A percentile compares a stretch with the other conserved stretches of the same genome.
Evolutionary conservation across 2,329 filamentous ascomycete species (phyloP).

Genomic region (Pseudogymnoascus sp.): DNA sequence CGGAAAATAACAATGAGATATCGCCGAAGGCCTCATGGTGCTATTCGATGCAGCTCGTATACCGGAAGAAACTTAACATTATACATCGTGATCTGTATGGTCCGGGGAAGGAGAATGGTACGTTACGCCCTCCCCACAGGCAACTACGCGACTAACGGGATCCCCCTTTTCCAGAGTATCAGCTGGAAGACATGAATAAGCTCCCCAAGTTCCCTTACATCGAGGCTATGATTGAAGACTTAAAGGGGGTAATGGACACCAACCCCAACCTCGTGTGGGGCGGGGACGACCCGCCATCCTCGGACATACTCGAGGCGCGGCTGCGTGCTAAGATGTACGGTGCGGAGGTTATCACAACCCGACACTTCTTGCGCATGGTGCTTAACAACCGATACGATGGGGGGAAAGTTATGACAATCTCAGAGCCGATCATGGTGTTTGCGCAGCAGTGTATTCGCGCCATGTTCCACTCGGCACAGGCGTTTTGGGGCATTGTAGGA

Average conservation of each 20-base stretch:
- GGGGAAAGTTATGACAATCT: conserved; percentile 27
- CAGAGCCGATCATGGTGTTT: conserved; percentile 39
- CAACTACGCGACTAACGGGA: background rate
- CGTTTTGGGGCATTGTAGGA: conserved; percentile 72
- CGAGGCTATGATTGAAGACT: conserved; percentile 36
- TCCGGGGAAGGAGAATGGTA: conserved; percentile 18
- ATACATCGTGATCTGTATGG: conserved; percentile 41
- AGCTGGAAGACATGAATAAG: background rate
- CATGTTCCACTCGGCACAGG: conserved; percentile 60
- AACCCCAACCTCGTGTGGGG: conserved; percentile 36
- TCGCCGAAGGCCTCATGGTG: conserved; percentile 44
- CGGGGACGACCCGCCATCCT: conserved; percentile 60
- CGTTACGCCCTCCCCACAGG: conserved; percentile 4
- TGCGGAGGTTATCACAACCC: conserved; percentile 78
- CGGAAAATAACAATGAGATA: conserved; percentile 37
- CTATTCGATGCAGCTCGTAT: conserved; percentile 54
- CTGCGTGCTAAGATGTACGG: conserved; percentile 93
- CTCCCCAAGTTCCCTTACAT: conserved; percentile 36
- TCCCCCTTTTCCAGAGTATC: background rate
- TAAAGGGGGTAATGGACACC: conserved; percentile 24
- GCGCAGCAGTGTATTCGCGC: conserved; percentile 47
- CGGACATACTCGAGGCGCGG: conserved; percentile 71
- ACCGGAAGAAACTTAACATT: conserved; percentile 55
- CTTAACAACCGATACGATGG: conserved; percentile 37
- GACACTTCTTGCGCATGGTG: conserved; percentile 59